Evolutionary conservation across 805 yeast genomes (phyloP), one percentile per base, ranked within the genome.

Genomic region (Yueomyces sinensis): DNA sequence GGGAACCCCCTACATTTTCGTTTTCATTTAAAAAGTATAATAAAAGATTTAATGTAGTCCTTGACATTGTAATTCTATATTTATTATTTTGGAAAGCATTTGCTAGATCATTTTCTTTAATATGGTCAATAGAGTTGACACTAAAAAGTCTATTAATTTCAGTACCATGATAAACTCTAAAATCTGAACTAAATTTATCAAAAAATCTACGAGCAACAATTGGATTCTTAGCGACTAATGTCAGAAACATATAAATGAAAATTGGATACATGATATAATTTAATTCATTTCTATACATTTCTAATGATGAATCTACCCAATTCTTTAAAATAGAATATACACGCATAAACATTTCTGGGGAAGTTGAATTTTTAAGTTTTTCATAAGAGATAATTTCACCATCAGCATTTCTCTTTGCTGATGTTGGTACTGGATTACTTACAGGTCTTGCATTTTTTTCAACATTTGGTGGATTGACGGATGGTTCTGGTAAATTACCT

Each of bases 271-370:
- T 61, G 30, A 89, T 70, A 43, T 91, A 72, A 37, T 78, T 71
- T 40, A 91, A 66, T 56, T 91, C 96, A 14, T 93, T 86, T 57
- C 74, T 80, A 58, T 91, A 91, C 59, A 91, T 68, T 55, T 89
- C 98, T 46, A 91, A 66, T 0, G 95, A 84, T 14, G 83, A 69
- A 45, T 84, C 94, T 29, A 83, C 82, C 97, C 97, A 91, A 33
- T 76, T 76, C 41, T 82, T 71, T 41, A 86, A 69, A 54, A 83
- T 68, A 14, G 76, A 64, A 59, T 86, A 91, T 1, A 94, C 95
- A 31, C 83, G 67, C n/a, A 69, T 63, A 54, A 82, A 87, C 38
- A 73, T 66, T 23, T 74, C 78, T 1, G 94, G 87, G 35, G 55
- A 40, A 5, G 52, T 54, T n/a, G 42, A 39, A 14, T 42, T 45